Conservation (phyloP, 169 alveolate species). For the Plasmodium gonderi region DNA sequence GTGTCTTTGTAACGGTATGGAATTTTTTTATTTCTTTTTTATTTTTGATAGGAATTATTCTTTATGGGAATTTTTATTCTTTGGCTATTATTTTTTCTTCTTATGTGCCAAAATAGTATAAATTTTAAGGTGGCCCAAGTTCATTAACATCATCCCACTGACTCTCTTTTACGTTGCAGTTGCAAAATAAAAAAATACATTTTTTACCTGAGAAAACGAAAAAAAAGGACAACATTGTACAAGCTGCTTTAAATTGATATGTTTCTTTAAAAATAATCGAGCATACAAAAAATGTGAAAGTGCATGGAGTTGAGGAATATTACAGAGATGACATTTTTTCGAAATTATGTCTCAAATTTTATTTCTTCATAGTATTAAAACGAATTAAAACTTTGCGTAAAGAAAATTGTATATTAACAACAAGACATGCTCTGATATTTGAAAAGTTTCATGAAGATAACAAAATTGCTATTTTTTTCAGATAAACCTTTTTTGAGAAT, state of each 20-base stretch:
- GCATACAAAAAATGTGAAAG: background rate
- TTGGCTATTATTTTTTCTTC: background rate
- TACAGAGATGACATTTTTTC: background rate
- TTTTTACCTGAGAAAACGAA: too few relatives aligned
- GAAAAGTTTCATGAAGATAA: background rate
- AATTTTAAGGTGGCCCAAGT: background rate
- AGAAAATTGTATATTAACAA: background rate
- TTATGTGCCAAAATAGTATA: background rate
- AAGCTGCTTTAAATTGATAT: background rate
- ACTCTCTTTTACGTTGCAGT: background rate
- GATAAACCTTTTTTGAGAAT: background rate
- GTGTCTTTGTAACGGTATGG: background rate
- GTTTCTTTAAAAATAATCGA: background rate
- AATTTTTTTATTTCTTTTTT: background rate
- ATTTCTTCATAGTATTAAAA: background rate
- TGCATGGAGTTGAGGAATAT: background rate
- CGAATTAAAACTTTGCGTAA: background rate
- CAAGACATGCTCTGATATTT: background rate
- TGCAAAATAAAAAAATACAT: background rate
- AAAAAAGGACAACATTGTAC: background rate
- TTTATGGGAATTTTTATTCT: background rate
- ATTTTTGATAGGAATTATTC: background rate
- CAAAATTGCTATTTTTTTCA: background rate
- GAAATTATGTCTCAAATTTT: background rate
- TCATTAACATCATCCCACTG: too few relatives aligned